phyloP scores from a whole-genome alignment of 768 basidiomycete genomes.

The Mrakia blollopis region DNA sequence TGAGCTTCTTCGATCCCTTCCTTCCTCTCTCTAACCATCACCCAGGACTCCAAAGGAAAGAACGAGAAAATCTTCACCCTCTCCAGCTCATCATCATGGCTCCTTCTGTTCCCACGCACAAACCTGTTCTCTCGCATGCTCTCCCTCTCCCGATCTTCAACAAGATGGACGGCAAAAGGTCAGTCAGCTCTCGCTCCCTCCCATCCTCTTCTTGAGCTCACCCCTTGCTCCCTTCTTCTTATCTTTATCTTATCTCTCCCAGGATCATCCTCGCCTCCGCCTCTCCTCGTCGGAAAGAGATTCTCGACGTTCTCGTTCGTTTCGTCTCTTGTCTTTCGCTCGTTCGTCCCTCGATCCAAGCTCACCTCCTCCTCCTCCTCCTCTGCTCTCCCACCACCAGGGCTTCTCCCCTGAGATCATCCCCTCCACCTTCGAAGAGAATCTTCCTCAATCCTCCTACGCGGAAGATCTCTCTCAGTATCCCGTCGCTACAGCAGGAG shows the following conservation, averaged over 20 bases:
- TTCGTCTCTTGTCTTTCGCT: conserved; percentile 42
- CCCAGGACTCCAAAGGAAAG: too few relatives aligned
- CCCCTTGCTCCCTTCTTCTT: background rate
- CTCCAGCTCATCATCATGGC: conserved; percentile 9
- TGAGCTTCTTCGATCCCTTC: too few relatives aligned
- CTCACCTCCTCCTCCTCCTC: background rate
- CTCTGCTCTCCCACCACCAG: conserved; percentile 39
- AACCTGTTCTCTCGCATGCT: conserved; percentile 40
- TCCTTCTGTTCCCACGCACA: conserved; percentile 12
- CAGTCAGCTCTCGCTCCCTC: background rate
- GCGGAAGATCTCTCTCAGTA: conserved; percentile 63
- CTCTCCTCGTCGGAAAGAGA: conserved; percentile 78
- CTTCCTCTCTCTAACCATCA: too few relatives aligned
- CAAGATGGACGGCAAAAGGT: conserved; percentile 66
- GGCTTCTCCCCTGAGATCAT: conserved; percentile 66
- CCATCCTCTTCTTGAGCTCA: background rate
- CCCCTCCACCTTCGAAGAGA: conserved; percentile 73
- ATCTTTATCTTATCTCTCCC: background rate
- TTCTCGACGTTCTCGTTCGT: conserved; percentile 70
- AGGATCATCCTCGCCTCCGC: conserved; percentile 73
- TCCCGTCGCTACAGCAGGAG: conserved; percentile 66
- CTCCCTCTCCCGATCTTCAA: conserved; percentile 46
- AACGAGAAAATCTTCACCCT: background rate
- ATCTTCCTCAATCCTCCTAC: conserved; percentile 63
- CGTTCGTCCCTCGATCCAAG: background rate